phyloP scores from a whole-genome alignment of 495 filamentous ascomycete species.

The Niebla homalea region DNA sequence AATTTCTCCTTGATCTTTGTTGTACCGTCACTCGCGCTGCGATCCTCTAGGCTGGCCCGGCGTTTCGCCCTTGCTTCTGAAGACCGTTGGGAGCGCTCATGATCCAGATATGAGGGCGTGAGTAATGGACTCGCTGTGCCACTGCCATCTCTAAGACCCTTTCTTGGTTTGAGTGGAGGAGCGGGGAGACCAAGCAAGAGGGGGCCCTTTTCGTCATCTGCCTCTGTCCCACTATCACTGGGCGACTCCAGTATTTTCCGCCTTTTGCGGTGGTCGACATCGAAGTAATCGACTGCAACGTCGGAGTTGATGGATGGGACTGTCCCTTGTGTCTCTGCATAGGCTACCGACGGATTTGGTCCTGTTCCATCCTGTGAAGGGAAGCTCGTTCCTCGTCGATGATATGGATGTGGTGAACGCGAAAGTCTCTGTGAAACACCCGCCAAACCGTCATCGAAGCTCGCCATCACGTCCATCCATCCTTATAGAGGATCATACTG shows the following conservation, averaged over 20 bases:
- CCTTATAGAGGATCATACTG: too few relatives aligned
- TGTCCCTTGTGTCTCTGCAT: not conserved
- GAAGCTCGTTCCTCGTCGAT: conserved; percentile 25
- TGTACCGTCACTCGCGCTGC: conserved; percentile 10
- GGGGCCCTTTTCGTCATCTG: conserved; percentile 65
- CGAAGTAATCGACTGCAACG: conserved; percentile 15
- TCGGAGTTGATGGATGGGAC: conserved; percentile 3
- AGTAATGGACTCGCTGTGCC: conserved; percentile 37
- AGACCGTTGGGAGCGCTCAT: conserved; percentile 26
- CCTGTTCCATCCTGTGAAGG: not conserved
- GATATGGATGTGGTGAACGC: conserved; percentile 69
- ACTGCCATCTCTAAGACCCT: conserved; percentile 44
- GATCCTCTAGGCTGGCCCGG: conserved; percentile 5
- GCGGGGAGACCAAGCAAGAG: conserved; percentile 72
- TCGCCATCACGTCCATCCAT: too few relatives aligned
- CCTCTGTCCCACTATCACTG: conserved; percentile 84
- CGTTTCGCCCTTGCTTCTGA: conserved; percentile 9
- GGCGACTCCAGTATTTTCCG: conserved; percentile 38
- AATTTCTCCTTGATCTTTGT: conserved; percentile 21
- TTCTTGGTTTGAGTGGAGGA: conserved; percentile 53
- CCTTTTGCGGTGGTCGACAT: conserved; percentile 15
- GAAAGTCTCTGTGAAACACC: conserved; percentile 21
- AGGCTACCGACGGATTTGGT: not conserved
- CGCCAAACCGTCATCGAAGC: too few relatives aligned
- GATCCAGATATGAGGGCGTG: conserved; percentile 45